Percentiles rank a stretch among this genome's conserved stretches.
These are phyloP conservation scores for Aegilops umbellulata DNA, from an alignment of 176 grass and related monocot genomes.

Conservation along the genomic window DNA sequence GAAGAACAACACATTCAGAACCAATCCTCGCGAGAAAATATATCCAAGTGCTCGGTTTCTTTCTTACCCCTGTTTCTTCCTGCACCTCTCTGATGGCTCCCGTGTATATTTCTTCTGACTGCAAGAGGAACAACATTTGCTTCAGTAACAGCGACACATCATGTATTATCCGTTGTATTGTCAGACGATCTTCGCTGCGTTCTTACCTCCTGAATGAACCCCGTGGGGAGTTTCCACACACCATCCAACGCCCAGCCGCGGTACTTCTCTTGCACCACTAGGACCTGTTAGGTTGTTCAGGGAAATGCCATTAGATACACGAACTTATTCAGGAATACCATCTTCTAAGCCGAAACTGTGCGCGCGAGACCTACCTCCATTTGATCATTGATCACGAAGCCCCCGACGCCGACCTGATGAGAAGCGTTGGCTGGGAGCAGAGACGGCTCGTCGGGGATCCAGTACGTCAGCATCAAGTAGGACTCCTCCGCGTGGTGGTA, in stretches of 20 bases:
- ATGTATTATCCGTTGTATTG: neutral
- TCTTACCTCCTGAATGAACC: conserved; percentile 85
- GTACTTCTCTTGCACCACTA: conserved; percentile 92
- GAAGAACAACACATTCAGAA: conserved; percentile 17
- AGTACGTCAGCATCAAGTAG: conserved; percentile 95
- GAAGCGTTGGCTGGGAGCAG: conserved; percentile 96
- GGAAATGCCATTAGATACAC: neutral
- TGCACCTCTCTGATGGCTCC: conserved; percentile 86
- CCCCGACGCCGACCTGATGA: conserved; percentile 92
- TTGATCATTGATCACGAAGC: conserved; percentile 89
- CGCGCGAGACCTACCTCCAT: conserved; percentile 54
- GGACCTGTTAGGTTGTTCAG: conserved; percentile 47
- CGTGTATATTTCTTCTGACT: conserved; percentile 89
- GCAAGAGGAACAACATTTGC: neutral
- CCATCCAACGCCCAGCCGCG: conserved; percentile 32
- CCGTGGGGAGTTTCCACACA: conserved; percentile 89
- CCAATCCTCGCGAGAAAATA: neutral
- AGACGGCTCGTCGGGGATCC: conserved; percentile 83
- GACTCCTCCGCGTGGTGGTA: conserved; percentile 96
- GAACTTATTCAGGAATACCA: conserved; percentile 3
- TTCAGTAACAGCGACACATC: conserved; percentile 13
- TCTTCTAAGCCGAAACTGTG: too few relatives aligned
- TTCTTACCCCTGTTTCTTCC: conserved; percentile 94
- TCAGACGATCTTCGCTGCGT: neutral
- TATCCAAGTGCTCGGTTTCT: neutral